Percentiles rank a stretch among this genome's conserved stretches.
phyloP scores from a whole-genome alignment of 1,284 basidiomycete genomes.

The Boletus smithii region DNA sequence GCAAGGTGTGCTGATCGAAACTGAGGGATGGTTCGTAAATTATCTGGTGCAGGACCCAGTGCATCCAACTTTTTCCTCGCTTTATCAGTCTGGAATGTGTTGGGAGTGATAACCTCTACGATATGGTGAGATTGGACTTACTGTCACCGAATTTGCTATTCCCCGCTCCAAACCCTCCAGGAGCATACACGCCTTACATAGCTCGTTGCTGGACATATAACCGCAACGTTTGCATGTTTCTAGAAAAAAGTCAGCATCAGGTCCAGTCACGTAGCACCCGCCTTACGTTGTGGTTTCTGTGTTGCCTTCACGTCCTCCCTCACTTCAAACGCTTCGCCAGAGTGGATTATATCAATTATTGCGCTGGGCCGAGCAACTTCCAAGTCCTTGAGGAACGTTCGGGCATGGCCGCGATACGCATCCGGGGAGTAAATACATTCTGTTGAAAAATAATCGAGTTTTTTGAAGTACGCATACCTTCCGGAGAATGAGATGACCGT shows the following conservation, averaged over 20 bases:
- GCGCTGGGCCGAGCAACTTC: conserved; percentile 91
- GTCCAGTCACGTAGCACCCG: not conserved
- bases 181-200: conserved; percentile 91
- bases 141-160: conserved; percentile 62
- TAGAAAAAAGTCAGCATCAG: conserved; percentile 32
- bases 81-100: conserved; percentile 52
- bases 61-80: conserved; percentile 60
- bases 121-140: conserved; percentile 38
- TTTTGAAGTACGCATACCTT: conserved; percentile 98
- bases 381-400: conserved; percentile 92
- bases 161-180: conserved; percentile 90
- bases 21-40: conserved; percentile 65
- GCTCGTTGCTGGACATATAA: conserved; percentile 87
- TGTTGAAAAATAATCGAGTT: conserved; percentile 97
- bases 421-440: conserved; percentile 99
- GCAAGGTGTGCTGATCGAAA: conserved; percentile 42
- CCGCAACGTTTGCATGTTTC: conserved; percentile 88
- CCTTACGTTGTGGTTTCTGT: conserved; percentile 77
- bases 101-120: not conserved
- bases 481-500: conserved; percentile 6
- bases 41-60: conserved; percentile 53
- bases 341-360: conserved; percentile 97
- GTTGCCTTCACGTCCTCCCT: conserved; percentile 73
- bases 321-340: conserved; percentile 85
- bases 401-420: conserved; percentile 94